These are phyloP conservation scores for Nothophytophthora sp. DNA, from an alignment of 352 stramenopile species.

Conservation along the genomic window DNA sequence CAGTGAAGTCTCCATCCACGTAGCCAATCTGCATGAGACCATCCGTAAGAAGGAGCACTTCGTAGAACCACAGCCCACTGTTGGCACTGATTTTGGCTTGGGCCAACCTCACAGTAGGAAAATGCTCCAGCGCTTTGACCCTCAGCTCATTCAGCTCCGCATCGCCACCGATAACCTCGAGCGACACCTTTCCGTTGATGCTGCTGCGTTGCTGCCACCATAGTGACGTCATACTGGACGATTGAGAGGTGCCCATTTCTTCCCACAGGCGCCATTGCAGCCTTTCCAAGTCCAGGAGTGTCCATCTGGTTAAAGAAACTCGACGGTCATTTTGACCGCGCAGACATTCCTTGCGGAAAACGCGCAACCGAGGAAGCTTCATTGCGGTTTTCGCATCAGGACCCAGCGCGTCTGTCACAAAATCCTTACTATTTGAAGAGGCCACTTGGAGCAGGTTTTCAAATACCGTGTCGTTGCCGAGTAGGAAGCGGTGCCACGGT, in stretches of 20 bases:
- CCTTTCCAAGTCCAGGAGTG: constrained; percentile 28
- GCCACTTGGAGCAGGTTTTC: constrained; percentile 31
- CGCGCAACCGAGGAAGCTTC: constrained; percentile 30
- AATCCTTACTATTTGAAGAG: constrained; percentile 13
- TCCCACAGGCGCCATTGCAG: constrained; percentile 37
- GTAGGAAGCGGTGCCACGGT: constrained; percentile 16
- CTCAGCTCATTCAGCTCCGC: constrained; percentile 58
- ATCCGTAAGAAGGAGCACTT: constrained; percentile 88
- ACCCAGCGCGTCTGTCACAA: constrained; percentile 18
- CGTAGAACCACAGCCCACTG: constrained; percentile 89
- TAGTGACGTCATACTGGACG: background rate
- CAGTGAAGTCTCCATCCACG: constrained; percentile 80
- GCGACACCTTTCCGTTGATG: constrained; percentile 3
- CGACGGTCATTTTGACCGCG: constrained; percentile 1
- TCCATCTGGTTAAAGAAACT: background rate
- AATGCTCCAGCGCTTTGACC: constrained; percentile 70
- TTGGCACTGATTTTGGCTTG: constrained; percentile 49
- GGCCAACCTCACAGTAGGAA: constrained; percentile 70
- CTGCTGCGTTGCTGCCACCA: constrained; percentile 32
- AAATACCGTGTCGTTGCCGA: constrained; percentile 9
- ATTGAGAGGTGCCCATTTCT: constrained; percentile 1
- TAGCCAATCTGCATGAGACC: constrained; percentile 95
- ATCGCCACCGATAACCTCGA: constrained; percentile 71
- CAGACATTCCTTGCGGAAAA: constrained; percentile 20
- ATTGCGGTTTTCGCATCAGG: constrained; percentile 34